Base-by-base conservation (phyloP, 1,284 basidiomycete genomes). In the Trametes hirsuta region DNA sequence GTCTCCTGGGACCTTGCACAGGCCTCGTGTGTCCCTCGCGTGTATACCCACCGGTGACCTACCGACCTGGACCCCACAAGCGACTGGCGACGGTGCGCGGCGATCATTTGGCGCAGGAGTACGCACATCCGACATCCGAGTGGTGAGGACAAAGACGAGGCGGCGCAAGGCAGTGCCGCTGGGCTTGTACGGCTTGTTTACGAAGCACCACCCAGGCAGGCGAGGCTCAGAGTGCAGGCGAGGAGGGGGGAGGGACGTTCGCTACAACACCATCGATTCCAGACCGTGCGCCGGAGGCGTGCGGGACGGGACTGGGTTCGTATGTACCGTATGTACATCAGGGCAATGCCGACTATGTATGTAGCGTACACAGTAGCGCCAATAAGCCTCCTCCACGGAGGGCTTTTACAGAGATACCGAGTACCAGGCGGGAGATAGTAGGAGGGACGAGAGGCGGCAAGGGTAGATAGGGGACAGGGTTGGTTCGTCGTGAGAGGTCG, bases 281-380 rank as follows among this genome's bases (percentile, higher is more conserved):
- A 41, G 53, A 42, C 42, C n/a, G 10, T 36, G 18, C 51, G 14
- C 41, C 41, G 4, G 11, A 47, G 46, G 30, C 8, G 30, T 14
- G 25, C 42, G 9, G 6, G 46, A 9, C 39, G 25, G 18, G 6
- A 30, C 42, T 36, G 42, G 30, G 25, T 42, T 36, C 30, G 48
- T 41, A 48, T 47, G 53, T 54, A 56, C 47, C 35, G 47, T 61
- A 64, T 64, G 59, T 64, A 64, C 63, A 59, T 50, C 63, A 49
- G 34, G 35, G 56, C 63, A 30, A 35, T 51, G 57, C 46, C 22
- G 53, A 35, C 21, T 40, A 49, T 53, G 57, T 53, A 59, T 53
- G 55, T 55, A 58, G 55, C 62, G 54, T 55, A 61, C 59, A 48
- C 47, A 46, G 56, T 59, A n/a, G 39, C 45, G 59, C 56, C 30